These are phyloP conservation scores for Erodium maritimum DNA, from an alignment of 345 rosid species.

Conservation along the genomic window DNA sequence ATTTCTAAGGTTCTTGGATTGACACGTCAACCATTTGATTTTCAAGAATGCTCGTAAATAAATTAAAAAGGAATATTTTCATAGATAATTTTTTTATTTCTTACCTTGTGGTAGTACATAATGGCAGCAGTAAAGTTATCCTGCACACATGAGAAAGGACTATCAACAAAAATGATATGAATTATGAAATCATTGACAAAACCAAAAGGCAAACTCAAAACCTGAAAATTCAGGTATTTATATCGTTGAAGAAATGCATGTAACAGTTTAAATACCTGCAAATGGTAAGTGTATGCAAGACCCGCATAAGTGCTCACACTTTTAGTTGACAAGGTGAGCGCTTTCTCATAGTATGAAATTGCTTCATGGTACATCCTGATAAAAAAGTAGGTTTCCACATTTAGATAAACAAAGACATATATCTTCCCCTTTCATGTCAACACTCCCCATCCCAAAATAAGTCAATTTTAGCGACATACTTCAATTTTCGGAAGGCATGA, in stretches of 20 bases:
- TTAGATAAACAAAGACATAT: slow-evolving; percentile 1
- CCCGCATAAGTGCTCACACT: slow-evolving; percentile 93
- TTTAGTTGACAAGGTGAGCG: slow-evolving; percentile 64
- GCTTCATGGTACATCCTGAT: slow-evolving; percentile 69
- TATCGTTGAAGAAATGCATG: not conserved
- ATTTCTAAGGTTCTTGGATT: too few relatives aligned
- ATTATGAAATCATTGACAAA: not conserved
- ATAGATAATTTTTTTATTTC: not conserved
- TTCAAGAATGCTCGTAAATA: not conserved
- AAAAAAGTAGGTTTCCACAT: not conserved
- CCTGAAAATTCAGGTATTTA: not conserved
- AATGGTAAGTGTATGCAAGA: slow-evolving; percentile 88
- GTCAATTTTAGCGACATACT: slow-evolving; percentile 25
- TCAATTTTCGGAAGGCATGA: slow-evolving; percentile 74
- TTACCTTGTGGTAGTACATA: slow-evolving; percentile 77
- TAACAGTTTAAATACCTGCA: slow-evolving; percentile 44
- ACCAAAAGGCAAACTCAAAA: not conserved
- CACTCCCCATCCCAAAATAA: too few relatives aligned
- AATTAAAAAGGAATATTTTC: not conserved
- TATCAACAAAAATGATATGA: slow-evolving; percentile 2
- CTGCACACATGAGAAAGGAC: slow-evolving; percentile 26
- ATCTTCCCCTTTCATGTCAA: not conserved
- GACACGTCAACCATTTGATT: too few relatives aligned
- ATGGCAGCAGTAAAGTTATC: slow-evolving; percentile 74
- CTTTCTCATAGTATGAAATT: slow-evolving; percentile 63